Evolutionary conservation across 1,284 basidiomycete genomes (phyloP), one percentile per base, ranked within the genome.

Genomic region (Sporisorium graminicola): DNA sequence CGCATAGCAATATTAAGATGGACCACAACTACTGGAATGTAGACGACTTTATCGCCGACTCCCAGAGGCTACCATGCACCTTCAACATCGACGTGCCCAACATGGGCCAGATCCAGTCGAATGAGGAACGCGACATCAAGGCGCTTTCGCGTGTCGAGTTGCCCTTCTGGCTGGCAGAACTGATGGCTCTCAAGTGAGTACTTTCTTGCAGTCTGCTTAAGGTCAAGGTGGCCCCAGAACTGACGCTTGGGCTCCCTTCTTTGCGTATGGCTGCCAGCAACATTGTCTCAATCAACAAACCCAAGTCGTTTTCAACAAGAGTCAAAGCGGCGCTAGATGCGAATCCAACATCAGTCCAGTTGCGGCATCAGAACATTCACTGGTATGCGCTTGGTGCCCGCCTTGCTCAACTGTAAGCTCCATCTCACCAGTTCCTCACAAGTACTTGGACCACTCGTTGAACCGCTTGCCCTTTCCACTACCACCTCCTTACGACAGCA

Each of bases 301-400:
- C 83, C 6, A 77, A 78, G 12, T 79, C 76, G n/a, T 84, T 74
- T 58, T 74, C 73, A 2, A 49, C 65, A 1, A 55, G 84, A 26
- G 82, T 85, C 44, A 79, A 80, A 22, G 65, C 72, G 4, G 84
- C 84, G 20, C 70, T 85, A 9, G 80, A 84, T 59, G 84, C 84
- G 0, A 72, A 79, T 31, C 65, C 84, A 0, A 67, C 69, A 3
- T 77, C 78, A 12, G 82, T 85, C 4, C 80, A 80, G 42, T 67
- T 85, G 37, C 51, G 83, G 3, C 61, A 77, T 26, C 77, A 82
- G 40, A 73, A 73, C 67, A 72, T 71, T 7, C 74, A 80, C 50
- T 85, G 82, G 82, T 85, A 84, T 62, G 84, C 82, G 13, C 59
- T 85, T 2, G 84, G 81, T 5, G 56, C 72, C 13, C 75, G 84